Evolutionary conservation across 2,329 filamentous ascomycete species (phyloP), one percentile per base, ranked within the genome.

Genomic region (Tolypocladium inflatum): DNA sequence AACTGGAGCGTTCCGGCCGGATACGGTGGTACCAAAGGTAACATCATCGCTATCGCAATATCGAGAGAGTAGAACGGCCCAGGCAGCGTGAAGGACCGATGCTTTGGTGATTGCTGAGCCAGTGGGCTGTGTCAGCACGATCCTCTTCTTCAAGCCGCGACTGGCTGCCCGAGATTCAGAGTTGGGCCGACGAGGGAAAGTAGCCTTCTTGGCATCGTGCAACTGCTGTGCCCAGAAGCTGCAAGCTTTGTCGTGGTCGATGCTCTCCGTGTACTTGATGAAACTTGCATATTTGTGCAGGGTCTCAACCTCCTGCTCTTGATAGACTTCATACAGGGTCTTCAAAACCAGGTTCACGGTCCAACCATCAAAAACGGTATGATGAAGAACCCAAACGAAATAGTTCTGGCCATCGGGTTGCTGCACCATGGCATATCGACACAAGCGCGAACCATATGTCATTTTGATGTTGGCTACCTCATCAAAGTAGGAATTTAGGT

Each of bases 41-140:
- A 45, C 42, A 8, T 45, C 21, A 9, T 45, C 10, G 9, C n/a
- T 11, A 13, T 45, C 42, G 5, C 42, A 45, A 11, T 45, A 45
- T 17, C 43, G 10, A 7, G 43, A n/a, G 3, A 45, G 43, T 5
- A 45, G 21, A n/a, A 45, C 43, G 10, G 43, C 21, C 43, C 43
- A 45, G 1, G 21, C 43, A 6, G 43, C 43, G 2, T 21, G 43
- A 26, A 45, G 21, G 21, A 65, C 54, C 1, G 62, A 65, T 10
- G 68, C 61, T 13, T 56, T 57, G 1, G 63, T 64, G 38, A 63
- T 30, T 30, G 26, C 26, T 30, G 26, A 30, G 26, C 26, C 26
- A 30, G 26, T 5, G 26, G 26, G 26, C 26, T 30, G 26, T 30
- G 26, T 30, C 26, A 30, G 26, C 26, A 2, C 3, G 26, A 30